These are phyloP conservation scores for Dissophora ornata DNA, from an alignment of 192 early-diverging fungal species.

Conservation along the genomic window DNA sequence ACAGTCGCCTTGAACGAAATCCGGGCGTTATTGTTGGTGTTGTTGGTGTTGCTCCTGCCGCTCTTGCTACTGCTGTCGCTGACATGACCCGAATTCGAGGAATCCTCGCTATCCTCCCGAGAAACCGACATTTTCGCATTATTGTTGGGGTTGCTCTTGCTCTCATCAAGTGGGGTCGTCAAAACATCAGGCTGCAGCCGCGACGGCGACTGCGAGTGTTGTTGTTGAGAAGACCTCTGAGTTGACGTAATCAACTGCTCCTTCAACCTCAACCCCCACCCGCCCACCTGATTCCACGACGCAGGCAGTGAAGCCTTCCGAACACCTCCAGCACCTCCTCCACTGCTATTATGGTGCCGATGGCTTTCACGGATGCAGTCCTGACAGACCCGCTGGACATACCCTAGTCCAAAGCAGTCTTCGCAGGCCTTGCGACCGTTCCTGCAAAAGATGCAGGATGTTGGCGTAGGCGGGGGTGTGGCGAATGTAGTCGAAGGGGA, in stretches of 20 bases:
- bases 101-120: too few relatives aligned
- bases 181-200: too few relatives aligned
- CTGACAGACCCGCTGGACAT: conserved; percentile 28
- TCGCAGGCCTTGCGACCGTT: conserved; percentile 24
- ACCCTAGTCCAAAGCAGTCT: conserved; percentile 35
- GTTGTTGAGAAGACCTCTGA: conserved; percentile 1
- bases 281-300: conserved; percentile 10
- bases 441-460: conserved; percentile 21
- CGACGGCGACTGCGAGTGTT: not conserved
- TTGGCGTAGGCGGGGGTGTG: not conserved
- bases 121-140: too few relatives aligned
- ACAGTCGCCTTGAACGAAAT: conserved; percentile 8
- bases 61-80: not conserved
- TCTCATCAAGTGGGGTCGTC: too few relatives aligned
- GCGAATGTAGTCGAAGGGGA: not conserved
- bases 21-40: not conserved
- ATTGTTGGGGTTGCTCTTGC: too few relatives aligned
- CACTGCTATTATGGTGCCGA: conserved; percentile 9
- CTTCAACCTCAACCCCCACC: conserved; percentile 11
- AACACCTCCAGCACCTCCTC: not conserved
- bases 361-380: conserved; percentile 27
- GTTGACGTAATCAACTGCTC: conserved; percentile 7
- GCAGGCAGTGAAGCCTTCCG: not conserved
- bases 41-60: not conserved
- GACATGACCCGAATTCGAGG: too few relatives aligned